Conservation (phyloP, 441 rosid species). For the Omphalea diandra region DNA sequence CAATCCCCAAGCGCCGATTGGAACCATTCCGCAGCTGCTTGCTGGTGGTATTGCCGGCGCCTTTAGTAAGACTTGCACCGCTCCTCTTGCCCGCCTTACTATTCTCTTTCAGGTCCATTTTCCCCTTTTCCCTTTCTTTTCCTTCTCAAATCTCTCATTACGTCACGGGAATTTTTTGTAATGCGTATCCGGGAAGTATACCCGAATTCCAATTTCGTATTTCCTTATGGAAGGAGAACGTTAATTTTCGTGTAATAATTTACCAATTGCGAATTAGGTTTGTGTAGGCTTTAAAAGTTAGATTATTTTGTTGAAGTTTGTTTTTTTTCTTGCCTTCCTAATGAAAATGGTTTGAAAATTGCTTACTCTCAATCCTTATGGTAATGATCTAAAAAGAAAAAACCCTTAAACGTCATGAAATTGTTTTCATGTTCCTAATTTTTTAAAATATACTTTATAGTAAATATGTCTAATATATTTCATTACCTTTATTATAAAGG, state of each 20-base stretch:
- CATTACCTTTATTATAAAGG: neutral
- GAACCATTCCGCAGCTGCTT: conserved; percentile 53
- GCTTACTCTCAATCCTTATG: neutral
- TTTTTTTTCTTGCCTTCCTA: neutral
- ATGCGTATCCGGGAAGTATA: no score
- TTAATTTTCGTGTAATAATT: no score
- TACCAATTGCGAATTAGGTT: neutral
- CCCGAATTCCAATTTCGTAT: no score
- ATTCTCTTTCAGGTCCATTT: conserved; percentile 77
- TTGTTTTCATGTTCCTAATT: neutral
- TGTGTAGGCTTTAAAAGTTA: no score
- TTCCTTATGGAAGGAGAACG: no score
- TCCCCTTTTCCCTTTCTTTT: neutral
- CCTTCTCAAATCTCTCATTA: no score
- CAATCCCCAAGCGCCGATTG: conserved; percentile 47
- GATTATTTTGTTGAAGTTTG: neutral
- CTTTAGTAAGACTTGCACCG: conserved; percentile 86
- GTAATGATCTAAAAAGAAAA: neutral
- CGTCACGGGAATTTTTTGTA: neutral
- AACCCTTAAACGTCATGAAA: neutral
- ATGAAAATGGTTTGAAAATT: no score
- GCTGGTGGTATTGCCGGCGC: conserved; percentile 97
- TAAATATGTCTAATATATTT: neutral
- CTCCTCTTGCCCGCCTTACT: conserved; percentile 90
- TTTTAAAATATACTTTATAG: no score